phyloP scores from a whole-genome alignment of 129 eudicot species.

The Heracleum sosnowskyi region DNA sequence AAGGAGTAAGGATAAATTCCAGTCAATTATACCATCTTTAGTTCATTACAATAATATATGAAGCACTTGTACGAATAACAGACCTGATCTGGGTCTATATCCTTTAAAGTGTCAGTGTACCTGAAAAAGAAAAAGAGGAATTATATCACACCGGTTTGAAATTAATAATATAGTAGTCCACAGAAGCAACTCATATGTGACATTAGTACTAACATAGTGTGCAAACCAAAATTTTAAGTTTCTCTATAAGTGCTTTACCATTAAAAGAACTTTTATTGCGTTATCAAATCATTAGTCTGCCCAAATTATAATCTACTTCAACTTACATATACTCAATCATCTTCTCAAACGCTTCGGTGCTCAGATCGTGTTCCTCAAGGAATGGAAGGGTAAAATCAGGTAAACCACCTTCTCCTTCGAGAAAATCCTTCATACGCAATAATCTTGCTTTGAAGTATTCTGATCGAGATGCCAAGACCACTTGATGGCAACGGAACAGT shows the following conservation, averaged over 20 bases:
- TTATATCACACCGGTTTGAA: background rate
- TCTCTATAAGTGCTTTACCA: background rate
- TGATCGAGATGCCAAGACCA: conserved; percentile 86
- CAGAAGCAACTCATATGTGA: background rate
- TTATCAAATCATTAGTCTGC: background rate
- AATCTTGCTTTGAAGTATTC: conserved; percentile 88
- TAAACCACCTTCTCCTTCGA: conserved; percentile 44
- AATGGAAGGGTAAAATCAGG: conserved; percentile 50
- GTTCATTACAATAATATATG: background rate
- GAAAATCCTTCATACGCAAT: conserved; percentile 81
- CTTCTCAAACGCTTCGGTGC: conserved; percentile 73
- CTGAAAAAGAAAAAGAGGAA: conserved; percentile 26
- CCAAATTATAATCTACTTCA: background rate
- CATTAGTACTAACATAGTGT: background rate
- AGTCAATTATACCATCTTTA: background rate
- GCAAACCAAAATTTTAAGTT: background rate
- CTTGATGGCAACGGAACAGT: conserved; percentile 86
- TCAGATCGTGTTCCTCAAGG: conserved; percentile 79
- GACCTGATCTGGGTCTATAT: conserved; percentile 87
- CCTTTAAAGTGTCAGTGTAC: conserved; percentile 82
- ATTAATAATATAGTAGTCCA: background rate
- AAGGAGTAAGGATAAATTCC: conserved; percentile 5
- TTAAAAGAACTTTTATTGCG: background rate
- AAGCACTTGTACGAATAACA: background rate
- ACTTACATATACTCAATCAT: conserved; percentile 98